Base-by-base conservation (phyloP, 2,329 filamentous ascomycete genomes). In the Fusarium azukiicola region DNA sequence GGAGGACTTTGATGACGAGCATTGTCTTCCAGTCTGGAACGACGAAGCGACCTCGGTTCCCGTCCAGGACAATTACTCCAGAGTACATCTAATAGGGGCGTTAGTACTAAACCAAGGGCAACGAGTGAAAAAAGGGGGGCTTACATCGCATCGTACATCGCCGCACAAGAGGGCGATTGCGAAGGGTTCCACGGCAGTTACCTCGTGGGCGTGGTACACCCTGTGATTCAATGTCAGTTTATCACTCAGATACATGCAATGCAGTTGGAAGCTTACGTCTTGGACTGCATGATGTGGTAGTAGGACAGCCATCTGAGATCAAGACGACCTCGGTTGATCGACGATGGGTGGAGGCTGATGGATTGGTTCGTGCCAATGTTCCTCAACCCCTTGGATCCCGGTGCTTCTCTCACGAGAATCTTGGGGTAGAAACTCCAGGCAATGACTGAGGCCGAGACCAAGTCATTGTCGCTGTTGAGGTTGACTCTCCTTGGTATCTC, bases 351-450 rank as follows among this genome's bases (percentile, higher is more conserved):
- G 27, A 99, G 89, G 73, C 94, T 96, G 81, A 99, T 97, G 58
- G 93, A 92, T 86, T 99, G 97, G 85, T 98, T 99, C 88, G 98
- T 99, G 69, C 96, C 94, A 74, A 99, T 94, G 80, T 99, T 99
- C 71, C 97, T 95, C 91, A 97, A 96, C 17, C 96, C 96, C 88
- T 97, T 98, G 38, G 90, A 89, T 32, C 90, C 90, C 0, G 89
- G 88, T 67, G 93, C 94, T 82, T 99, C 97, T 72, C 96, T 94
- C 38, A 95, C 93, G 6, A 99, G 91, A 21, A 99, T 92, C 83
- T 98, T 99, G 2, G 98, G 98, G 84, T 99, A 99, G 89, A 99
- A 98, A 69, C 96, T 97, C 93, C 96, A 98, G 1, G 97, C 96
- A 80, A 99, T 96, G 54, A 99, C 96, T 0, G 97, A 96, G 75